Conservation (phyloP, 2,329 filamentous ascomycete species). For the Cryphonectria japonica region DNA sequence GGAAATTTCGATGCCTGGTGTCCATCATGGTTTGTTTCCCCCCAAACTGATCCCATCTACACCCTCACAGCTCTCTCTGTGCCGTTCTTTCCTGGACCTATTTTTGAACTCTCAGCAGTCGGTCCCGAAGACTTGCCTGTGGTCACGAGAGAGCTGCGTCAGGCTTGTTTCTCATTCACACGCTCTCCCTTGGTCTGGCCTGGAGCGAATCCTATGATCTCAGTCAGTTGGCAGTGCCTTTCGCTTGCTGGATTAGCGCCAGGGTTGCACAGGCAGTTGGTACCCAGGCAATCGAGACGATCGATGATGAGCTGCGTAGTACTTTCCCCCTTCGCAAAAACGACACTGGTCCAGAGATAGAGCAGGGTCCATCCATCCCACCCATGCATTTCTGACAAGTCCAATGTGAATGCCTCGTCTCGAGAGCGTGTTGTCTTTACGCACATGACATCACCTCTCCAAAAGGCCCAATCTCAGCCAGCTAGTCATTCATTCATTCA, state of each 20-base stretch:
- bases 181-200: not conserved
- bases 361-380: not conserved
- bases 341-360: not conserved
- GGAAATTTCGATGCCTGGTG: slow-evolving; percentile 26
- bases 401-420: not conserved
- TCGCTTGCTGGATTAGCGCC: not conserved
- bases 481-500: not conserved
- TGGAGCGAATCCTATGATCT: not conserved
- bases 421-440: not conserved
- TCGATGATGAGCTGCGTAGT: not conserved
- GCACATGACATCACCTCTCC: not conserved
- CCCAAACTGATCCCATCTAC: not conserved
- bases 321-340: not conserved
- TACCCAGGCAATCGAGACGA: not conserved
- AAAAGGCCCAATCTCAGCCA: not conserved
- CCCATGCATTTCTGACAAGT: not conserved
- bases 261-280: slow-evolving; percentile 3
- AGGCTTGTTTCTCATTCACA: not conserved
- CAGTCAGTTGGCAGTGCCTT: not conserved
- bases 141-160: slow-evolving; percentile 4
- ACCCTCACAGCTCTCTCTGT: not conserved
- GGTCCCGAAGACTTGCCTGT: slow-evolving; percentile 1
- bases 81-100: slow-evolving; percentile 7
- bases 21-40: not conserved
- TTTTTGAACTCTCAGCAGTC: slow-evolving; percentile 15